phyloP scores from a whole-genome alignment of 208 protist genomes.

The Crithidia thermophila region DNA sequence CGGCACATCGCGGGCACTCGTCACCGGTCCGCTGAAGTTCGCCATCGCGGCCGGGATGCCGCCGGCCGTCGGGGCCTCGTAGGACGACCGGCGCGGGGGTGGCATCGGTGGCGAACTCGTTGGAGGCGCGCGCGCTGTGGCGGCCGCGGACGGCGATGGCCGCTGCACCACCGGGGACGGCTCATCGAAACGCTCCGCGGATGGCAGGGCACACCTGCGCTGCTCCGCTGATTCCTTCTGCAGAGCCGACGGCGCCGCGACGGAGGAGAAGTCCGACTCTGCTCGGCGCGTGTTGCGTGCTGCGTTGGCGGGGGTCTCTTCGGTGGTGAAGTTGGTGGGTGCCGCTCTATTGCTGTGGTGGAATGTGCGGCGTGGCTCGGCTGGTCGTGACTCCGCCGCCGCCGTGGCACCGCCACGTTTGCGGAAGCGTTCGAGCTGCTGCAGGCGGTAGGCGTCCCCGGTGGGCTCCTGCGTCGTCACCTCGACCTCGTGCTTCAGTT shows the following conservation, averaged over 20 bases:
- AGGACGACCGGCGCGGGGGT: constrained; percentile 8
- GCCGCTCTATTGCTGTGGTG: no score
- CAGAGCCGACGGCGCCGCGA: background rate
- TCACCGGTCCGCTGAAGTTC: constrained; percentile 25
- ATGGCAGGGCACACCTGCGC: no score
- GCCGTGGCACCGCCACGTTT: constrained; percentile 3
- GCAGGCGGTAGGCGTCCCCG: constrained; percentile 72
- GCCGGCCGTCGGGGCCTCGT: constrained; percentile 11
- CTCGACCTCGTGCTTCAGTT: constrained; percentile 72
- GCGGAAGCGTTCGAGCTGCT: constrained; percentile 70
- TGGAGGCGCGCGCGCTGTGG: no score
- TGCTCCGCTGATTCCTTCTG: no score
- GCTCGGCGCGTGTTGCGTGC: no score
- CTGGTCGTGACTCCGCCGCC: constrained; percentile 43
- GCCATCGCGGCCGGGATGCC: constrained; percentile 18
- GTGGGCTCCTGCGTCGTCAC: constrained; percentile 49
- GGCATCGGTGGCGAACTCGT: background rate
- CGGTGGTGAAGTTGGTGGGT: no score
- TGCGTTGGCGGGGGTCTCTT: no score
- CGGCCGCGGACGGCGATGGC: no score
- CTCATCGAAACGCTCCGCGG: no score
- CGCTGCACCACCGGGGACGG: no score
- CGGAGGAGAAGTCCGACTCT: background rate
- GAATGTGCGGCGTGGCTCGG: constrained; percentile 16
- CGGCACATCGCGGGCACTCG: constrained; percentile 46